Base-by-base conservation (phyloP, 495 filamentous ascomycete genomes). In the Bryoglossum gracile region DNA sequence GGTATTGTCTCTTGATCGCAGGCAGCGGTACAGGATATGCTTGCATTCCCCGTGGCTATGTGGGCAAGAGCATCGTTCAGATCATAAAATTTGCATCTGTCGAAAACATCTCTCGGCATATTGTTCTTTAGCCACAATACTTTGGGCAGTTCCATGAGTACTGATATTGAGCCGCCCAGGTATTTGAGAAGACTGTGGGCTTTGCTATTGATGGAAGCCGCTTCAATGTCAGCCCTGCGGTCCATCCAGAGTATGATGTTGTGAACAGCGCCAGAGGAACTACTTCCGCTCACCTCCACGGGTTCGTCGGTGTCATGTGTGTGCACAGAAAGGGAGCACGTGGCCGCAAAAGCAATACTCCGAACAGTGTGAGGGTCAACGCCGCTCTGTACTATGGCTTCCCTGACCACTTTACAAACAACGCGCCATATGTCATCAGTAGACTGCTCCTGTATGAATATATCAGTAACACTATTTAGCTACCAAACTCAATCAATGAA, bases 101-200 rank as follows among this genome's bases (percentile, higher is more conserved):
- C 80, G 60, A 95, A 98, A 9, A 91, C 70, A 46, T 92, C 87
- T 42, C 81, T 72, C 13, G 92, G 86, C 92, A 98, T 96, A 66
- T 96, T 75, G 61, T 94, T 92, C 74, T 97, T 96, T 55, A 98
- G 69, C 92, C 92, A 98, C 21, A 97, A 72, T 1, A 95, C 87
- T 62, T 98, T 98, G 19, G 92, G 92, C 18, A 96, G 89, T 62
- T 98, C 92, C 92, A 98, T 98, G 71, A 97, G 92, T 54, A 94
- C 86, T 58, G 86, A 94, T 91, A 98, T 97, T 56, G 79, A 89
- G 32, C 92, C 91, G 38, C 92, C 92, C 3, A 98, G 90, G 64
- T 96, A 98, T 41, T 86, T 82, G 30, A 98, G 77, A n/a, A 98
- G 73, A 54, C 89, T 87, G 69, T 97, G 92, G 41, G 82, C 78